Conservation (phyloP, 108 stramenopile species). For the Pseudonitzschia delicatissima region DNA sequence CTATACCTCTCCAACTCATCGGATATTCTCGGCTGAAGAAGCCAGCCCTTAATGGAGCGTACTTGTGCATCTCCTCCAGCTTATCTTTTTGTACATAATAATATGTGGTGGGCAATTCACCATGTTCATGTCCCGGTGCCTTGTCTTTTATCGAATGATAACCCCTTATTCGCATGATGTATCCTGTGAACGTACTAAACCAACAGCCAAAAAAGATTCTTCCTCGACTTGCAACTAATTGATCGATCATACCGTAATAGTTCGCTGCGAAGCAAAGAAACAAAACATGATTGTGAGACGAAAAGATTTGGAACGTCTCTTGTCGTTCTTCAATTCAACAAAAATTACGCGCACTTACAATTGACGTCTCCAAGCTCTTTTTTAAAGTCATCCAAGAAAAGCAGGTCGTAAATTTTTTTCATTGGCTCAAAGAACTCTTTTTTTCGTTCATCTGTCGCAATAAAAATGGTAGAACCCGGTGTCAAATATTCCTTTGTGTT, state of each 20-base stretch:
- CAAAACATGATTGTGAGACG: background rate
- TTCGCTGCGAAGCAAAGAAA: constrained; percentile 43
- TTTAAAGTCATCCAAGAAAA: constrained; percentile 75
- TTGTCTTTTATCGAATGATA: constrained; percentile 64
- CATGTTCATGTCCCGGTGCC: constrained; percentile 56
- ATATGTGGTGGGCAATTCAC: constrained; percentile 61
- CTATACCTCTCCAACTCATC: constrained; percentile 81
- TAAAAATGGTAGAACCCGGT: constrained; percentile 44
- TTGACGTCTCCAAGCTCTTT: constrained; percentile 59
- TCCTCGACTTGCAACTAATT: constrained; percentile 74
- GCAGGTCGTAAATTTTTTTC: constrained; percentile 51
- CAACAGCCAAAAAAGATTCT: constrained; percentile 71
- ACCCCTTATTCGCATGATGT: constrained; percentile 80
- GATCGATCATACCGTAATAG: constrained; percentile 83
- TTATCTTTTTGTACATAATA: constrained; percentile 56
- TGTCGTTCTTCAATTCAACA: background rate
- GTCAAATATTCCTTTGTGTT: constrained; percentile 19
- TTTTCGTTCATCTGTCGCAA: constrained; percentile 79
- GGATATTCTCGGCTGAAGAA: constrained; percentile 88
- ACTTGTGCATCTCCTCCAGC: constrained; percentile 50
- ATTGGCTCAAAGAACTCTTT: constrained; percentile 69
- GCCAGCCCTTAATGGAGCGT: constrained; percentile 57
- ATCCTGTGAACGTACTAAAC: constrained; percentile 53
- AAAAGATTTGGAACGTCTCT: background rate
- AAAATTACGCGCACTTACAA: constrained; percentile 44